Base-by-base conservation (phyloP, 2,329 filamentous ascomycete genomes). In the Diaporthe sp. region DNA sequence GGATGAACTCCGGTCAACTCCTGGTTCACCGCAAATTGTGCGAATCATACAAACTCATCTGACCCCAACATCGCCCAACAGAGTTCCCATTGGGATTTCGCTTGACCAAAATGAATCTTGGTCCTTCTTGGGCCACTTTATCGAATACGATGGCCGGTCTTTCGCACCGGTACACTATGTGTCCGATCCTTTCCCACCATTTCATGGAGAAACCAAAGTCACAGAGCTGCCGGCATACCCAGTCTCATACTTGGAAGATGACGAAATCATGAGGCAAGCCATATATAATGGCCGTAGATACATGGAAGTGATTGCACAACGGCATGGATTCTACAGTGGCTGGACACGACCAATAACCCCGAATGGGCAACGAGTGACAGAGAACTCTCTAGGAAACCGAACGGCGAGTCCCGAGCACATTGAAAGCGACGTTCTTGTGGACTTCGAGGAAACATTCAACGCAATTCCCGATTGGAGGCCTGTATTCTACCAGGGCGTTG, bases 1-100 rank as follows among this genome's bases (percentile, higher is more conserved):
- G 5, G 0, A 30, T 5, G 0, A 0, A 2, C 12, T 9, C 1
- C 17, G 17, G 5, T 17, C 42, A 6, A 25, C 32, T 2, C 3
- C 25, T 2, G 8, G 2, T 12, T 19, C 44, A 2, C 70, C 65
- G 3, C 15, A 1, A 17, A 7, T 72, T 6, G 2, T 65, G 1
- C 44, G 70, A 0, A 1, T 72, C 22, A 30, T 71, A 1, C 8
- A 59, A 4, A 71, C 55, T 2, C 0, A 0, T 42, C 9, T 71
- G 7, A 42, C n/a, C 0, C 9, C 0, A 0, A 17, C 30, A 10
- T 39, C 22, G 12, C 10, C 39, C 2, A n/a, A n/a, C n/a, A n/a
- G n/a, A n/a, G 0, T 2, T 3, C 39, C 35, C 4, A 27, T 39
- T 13, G 13, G 53, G 4, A 1, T n/a, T n/a, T n/a, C n/a, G n/a